Evolutionary conservation across 345 rosid species (phyloP).

Genomic region (Leavenworthia alabamica): DNA sequence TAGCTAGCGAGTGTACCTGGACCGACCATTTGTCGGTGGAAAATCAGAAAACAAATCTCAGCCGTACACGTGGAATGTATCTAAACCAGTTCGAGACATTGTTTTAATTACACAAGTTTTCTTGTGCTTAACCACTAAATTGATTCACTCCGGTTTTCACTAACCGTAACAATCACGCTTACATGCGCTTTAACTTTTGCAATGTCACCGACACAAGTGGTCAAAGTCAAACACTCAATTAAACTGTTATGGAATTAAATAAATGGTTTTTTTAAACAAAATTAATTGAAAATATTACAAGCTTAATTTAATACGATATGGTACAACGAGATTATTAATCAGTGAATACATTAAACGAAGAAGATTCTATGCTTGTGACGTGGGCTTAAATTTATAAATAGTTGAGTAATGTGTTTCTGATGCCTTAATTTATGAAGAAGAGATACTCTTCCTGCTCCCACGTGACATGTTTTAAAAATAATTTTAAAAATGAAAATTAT

Average conservation of each 20-base stretch:
- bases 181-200: slow-evolving; percentile 4
- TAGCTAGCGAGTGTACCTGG: background rate
- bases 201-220: slow-evolving; percentile 22
- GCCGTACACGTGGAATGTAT: slow-evolving; percentile 16
- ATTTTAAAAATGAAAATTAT: background rate
- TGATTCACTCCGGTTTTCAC: slow-evolving; percentile 1
- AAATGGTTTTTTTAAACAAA: background rate
- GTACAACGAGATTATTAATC: background rate
- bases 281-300: background rate
- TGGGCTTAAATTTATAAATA: background rate
- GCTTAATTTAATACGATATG: background rate
- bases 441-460: slow-evolving; percentile 18
- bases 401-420: slow-evolving; percentile 12
- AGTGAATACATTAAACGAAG: background rate
- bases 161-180: slow-evolving; percentile 11
- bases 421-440: slow-evolving; percentile 27
- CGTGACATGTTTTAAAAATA: slow-evolving; percentile 4
- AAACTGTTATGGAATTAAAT: background rate
- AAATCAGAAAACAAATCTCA: slow-evolving; percentile 9
- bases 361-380: slow-evolving; percentile 29
- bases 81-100: background rate
- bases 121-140: background rate
- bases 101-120: background rate
- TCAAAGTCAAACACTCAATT: background rate
- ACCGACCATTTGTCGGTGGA: slow-evolving; percentile 34